Evolutionary conservation across 2,329 filamentous ascomycete genomes (phyloP), one percentile per base, ranked within the genome.

Genomic region (Zarea fungicola): DNA sequence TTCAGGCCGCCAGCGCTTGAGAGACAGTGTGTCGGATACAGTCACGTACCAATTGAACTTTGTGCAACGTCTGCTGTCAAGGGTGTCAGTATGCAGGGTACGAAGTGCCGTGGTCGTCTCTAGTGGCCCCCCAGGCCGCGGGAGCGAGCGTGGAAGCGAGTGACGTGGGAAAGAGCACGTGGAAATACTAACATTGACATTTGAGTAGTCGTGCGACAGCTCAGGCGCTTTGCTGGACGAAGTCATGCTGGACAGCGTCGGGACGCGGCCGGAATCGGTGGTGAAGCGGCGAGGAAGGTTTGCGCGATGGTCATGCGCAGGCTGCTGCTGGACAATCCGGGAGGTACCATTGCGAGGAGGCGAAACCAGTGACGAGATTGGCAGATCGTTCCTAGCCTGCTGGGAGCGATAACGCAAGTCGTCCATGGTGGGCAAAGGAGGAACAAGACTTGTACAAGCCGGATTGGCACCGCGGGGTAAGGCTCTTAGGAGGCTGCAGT

Each of bases 211-310:
- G 60, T 76, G 73, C 49, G 59, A 50, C 19, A 69, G 59, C 48
- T 78, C 77, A 43, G 71, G 68, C 31, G 64, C 66, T 54, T 75
- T 74, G 58, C 73, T 70, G 58, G 73, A 72, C 40, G 70, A 65
- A 32, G 77, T 75, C 63, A 91, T 71, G 53, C 80, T 78, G 50
- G 77, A 80, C 69, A 88, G 73, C 64, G 86, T 89, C 67, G 87
- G 85, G 69, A 92, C 74, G 77, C 90, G 79, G 69, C 89, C 78
- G 71, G 88, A 84, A 71, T 96, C 95, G 50, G 91, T 93, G 55
- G 92, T 97, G 71, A 97, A 97, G 64, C 92, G 86, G 62, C 92
- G 85, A 69, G 91, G 89, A 65, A 97, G 76, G 59, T 83, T 84
- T 55, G 82, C 81, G 68, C 91, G 84, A 56, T 80, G 79, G 63